Base-by-base conservation (phyloP, 1,284 basidiomycete genomes). In the Puccinia hordei region DNA sequence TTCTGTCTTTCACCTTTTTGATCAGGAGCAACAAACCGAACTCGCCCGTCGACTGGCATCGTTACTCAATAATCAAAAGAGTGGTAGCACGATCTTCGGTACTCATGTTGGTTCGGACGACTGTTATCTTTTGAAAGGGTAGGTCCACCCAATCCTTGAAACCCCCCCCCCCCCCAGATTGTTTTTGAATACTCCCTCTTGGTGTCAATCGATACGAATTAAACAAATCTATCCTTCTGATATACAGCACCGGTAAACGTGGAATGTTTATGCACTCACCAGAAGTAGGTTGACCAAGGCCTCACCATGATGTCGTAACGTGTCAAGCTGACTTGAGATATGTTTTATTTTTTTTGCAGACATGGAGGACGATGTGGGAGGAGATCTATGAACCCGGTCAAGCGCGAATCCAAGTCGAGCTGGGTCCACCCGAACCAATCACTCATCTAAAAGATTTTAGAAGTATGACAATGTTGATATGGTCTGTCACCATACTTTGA, bases 181-280 rank as follows among this genome's bases (percentile, higher is more conserved):
- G 15, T 13, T 12, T n/a, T n/a, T n/a, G n/a, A n/a, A n/a, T n/a
- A n/a, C 12, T 38, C n/a, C n/a, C n/a, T n/a, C n/a, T n/a, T n/a
- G n/a, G n/a, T n/a, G n/a, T n/a, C n/a, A n/a, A n/a, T n/a, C n/a
- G n/a, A n/a, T n/a, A 30, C 24, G 24, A 49, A 68, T 9, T 66
- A 17, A 1, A 24, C n/a, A 65, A 53, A 22, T 27, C 12, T 13
- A 8, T 27, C n/a, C 38, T 41, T 59, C n/a, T 27, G n/a, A 59
- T 30, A 35, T 38, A 19, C 33, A 75, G 73, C 27, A 63, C 65
- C 27, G 75, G 75, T 24, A 53, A 78, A 66, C 61, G 75, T 38
- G 75, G 75, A 69, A 78, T 78, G 75, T 78, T 78, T 38, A 69
- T 38, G 75, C 75, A 78, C 65, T 78, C 75, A 13, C 65, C 75